Base-by-base conservation (phyloP, 2,329 filamentous ascomycete genomes). In the Fusarium xyrophilum region DNA sequence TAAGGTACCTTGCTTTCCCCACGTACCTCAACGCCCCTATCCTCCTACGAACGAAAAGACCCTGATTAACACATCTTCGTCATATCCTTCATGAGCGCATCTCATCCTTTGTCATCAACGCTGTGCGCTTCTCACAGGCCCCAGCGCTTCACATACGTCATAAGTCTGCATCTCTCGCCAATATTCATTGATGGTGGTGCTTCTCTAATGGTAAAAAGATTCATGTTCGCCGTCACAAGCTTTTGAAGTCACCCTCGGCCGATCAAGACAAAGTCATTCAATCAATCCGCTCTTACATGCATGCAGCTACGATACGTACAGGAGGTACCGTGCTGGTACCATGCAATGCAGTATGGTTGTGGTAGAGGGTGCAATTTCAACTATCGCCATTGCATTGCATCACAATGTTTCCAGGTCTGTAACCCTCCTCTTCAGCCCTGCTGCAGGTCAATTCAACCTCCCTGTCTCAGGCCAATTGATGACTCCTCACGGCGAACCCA, bases 401-500 rank as follows among this genome's bases (percentile, higher is more conserved):
- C 42, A 48, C 53, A 57, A 57, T 36, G 44, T 58, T 47, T 56
- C 55, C 28, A 40, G 33, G 21, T 57, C 70, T 68, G 54, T 68
- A 53, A 56, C 69, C 68, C 63, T 56, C 69, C 72, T 46, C 60
- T 68, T 74, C 72, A 74, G 72, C 72, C 70, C 60, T 73, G 62
- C 70, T 74, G 70, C 72, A 73, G 72, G 70, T 73, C 66, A 73
- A 59, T 57, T 54, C 67, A 67, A 71, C 39, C 60, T 52, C 65
- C 56, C 64, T 64, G 67, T 60, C 61, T 36, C 59, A 70, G 61
- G 50, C 72, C 70, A 71, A 74, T 74, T 23, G 53, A 56, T 74
- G 72, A 74, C 72, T 74, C 72, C 68, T 74, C 64, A 73, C 70
- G 56, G 72, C 68, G 72, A 72, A 56, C 56, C 69, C 47, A 32